Base-by-base conservation (phyloP, 1,284 basidiomycete species). In the Malassezia globosa region DNA sequence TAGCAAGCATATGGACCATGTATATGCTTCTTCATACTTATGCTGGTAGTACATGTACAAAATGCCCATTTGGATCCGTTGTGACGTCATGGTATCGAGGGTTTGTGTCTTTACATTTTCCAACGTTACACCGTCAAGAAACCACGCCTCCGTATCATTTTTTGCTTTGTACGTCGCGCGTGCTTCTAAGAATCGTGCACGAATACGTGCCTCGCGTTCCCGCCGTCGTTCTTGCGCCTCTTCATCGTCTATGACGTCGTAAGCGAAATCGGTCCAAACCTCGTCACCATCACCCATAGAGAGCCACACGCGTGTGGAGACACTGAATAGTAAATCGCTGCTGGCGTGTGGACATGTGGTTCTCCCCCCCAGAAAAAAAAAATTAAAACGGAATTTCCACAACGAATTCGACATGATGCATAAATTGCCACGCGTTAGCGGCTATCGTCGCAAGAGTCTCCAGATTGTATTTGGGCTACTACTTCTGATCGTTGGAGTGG, bases 101-200 rank as follows among this genome's bases (percentile, higher is more conserved):
- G 2, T 8, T 2, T 14, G 8, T 10, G 8, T 8, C 16, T 14
- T 14, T 10, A 21, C 8, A 10, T 10, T 10, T 8, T 37, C 35
- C 3, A 41, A 16, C 2, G 24, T 16, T 1, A 40, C n/a, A 23
- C 31, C 29, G 1, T 41, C 37, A 10, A 46, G 26, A n/a, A 46
- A 52, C 50, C 50, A 52, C 18, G 29, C 50, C 18, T 52, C 40
- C 7, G 29, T 26, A 22, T 52, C 50, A 5, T 37, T 11, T 29
- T 52, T 52, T 11, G 50, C 44, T 8, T n/a, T 31, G 25, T 52
- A 52, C 14, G 46, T 47, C 7, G 19, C 37, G 4, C 36, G 31
- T 7, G 50, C 50, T 26, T 39, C 21, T 11, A 34, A 8, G 16
- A 52, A 47, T 7, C 33, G 41, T 2, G 29, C 38, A 3, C 39